Evolutionary conservation across 2,329 filamentous ascomycete species (phyloP), one percentile per base, ranked within the genome.

Genomic region (Phaeosphaeria sp.): DNA sequence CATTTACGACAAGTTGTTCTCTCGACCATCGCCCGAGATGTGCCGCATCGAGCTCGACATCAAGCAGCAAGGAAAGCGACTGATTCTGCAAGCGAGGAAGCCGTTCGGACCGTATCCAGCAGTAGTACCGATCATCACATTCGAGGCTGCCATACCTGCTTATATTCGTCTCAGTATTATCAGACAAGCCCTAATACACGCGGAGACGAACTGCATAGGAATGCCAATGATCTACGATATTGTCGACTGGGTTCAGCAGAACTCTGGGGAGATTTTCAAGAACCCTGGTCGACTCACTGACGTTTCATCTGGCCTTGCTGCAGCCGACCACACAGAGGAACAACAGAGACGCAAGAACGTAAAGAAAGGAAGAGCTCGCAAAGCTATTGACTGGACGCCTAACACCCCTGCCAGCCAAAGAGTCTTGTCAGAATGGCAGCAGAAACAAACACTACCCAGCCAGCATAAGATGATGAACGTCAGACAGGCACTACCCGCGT

Each of bases 131-230:
- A 85, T 96, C 10, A 80, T 97, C 36, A 87, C 89, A 2, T 83
- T 97, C 30, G 85, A 85, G 51, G 79, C 80, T 13, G 79, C 86
- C 11, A 84, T 98, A 13, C 95, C 95, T 20, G 92, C 95, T 3
- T 97, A 99, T 71, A 96, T 98, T 71, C 91, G 94, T 59, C 83
- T 99, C 11, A 97, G 93, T 70, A 89, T 97, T 39, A 87, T 95
- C 68, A 89, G 91, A 66, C 89, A 90, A 76, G 88, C 89, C 1
- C 80, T 97, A 5, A 82, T 85, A 4, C 88, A 94, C 72, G 88
- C 93, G 1, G 81, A 87, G 50, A 84, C 88, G 50, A 87, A 88
- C 25, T 83, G 96, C 27, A 79, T 89, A 15, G 94, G 92, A 22
- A 92, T 96, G 72, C 91, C 92, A 41, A 97, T 96, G 90, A 86